Evolutionary conservation across 306 rosid species (phyloP).

Genomic region (Corylus avellana): DNA sequence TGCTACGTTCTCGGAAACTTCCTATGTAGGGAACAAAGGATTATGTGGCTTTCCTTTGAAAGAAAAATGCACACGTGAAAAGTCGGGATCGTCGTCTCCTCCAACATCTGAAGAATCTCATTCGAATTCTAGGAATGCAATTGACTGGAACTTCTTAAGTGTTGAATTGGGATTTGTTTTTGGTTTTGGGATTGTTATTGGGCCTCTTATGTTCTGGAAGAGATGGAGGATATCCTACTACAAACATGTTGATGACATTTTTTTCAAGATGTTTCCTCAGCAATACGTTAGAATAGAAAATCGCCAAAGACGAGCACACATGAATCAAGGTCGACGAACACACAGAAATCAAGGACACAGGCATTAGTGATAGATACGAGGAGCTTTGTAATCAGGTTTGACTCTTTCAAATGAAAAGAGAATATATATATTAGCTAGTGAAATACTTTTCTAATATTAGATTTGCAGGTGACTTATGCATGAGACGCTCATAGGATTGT

Average conservation of each 20-base stretch:
- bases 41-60: conserved; percentile 35
- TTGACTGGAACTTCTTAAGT: conserved; percentile 30
- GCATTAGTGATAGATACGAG: too few species aligned
- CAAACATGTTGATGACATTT: conserved; percentile 19
- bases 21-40: conserved; percentile 34
- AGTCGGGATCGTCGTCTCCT: not conserved
- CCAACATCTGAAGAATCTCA: too few species aligned
- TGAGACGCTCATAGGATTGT: too few species aligned
- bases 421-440: too few species aligned
- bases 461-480: too few species aligned
- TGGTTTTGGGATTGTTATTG: conserved; percentile 31
- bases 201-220: conserved; percentile 17
- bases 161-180: conserved; percentile 35
- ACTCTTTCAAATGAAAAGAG: too few species aligned
- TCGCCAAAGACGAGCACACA: not conserved
- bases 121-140: not conserved
- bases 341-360: too few species aligned
- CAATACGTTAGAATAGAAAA: conserved; percentile 19
- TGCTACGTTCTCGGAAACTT: conserved; percentile 28
- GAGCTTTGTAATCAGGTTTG: too few species aligned
- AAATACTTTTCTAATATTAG: too few species aligned
- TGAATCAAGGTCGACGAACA: too few species aligned
- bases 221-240: conserved; percentile 30
- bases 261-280: conserved; percentile 20
- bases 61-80: not conserved